Conservation (phyloP, 169 alveolate species). For the Eimeria necatrix region DNA sequence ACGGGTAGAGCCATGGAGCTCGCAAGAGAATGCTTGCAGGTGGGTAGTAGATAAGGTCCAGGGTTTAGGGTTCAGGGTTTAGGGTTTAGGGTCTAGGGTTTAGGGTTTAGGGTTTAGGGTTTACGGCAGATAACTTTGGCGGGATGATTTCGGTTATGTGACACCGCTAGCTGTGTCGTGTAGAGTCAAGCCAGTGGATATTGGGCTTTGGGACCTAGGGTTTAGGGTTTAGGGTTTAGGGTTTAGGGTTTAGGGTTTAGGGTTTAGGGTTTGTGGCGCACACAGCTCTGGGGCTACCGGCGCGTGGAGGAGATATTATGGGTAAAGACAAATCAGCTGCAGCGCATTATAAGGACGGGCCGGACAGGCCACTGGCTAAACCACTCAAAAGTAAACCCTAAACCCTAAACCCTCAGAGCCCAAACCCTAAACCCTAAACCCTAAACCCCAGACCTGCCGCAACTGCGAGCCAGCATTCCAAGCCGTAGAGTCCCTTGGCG, state of each 20-base stretch:
- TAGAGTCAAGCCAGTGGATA: neutral
- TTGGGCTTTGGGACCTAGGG: neutral
- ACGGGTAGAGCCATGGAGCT: conserved; percentile 97
- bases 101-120: neutral
- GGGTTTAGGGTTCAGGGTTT: conserved; percentile 10
- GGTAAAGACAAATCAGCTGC: conserved; percentile 97
- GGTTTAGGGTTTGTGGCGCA: neutral
- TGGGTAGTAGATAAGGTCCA: neutral
- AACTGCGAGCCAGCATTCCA: too few species aligned
- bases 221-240: neutral
- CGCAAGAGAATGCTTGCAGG: conserved; percentile 92
- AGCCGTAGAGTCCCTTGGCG: too few species aligned
- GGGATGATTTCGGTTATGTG: neutral
- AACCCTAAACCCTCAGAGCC: neutral
- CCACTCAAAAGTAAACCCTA: conserved; percentile 93
- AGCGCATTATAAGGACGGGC: conserved; percentile 97
- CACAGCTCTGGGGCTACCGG: conserved; percentile 96
- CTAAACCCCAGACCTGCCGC: too few species aligned
- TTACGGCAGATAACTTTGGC: neutral
- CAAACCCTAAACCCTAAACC: conserved; percentile 2
- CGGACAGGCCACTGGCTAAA: conserved; percentile 98
- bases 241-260: conserved; percentile 28
- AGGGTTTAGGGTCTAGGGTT: neutral
- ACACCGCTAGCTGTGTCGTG: conserved; percentile 85
- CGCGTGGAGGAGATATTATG: conserved; percentile 97